A percentile compares a stretch with the other conserved stretches of the same genome.
Conservation (phyloP, 2,329 filamentous ascomycete species). For the Stagonosporopsis chrysanthemi region DNA sequence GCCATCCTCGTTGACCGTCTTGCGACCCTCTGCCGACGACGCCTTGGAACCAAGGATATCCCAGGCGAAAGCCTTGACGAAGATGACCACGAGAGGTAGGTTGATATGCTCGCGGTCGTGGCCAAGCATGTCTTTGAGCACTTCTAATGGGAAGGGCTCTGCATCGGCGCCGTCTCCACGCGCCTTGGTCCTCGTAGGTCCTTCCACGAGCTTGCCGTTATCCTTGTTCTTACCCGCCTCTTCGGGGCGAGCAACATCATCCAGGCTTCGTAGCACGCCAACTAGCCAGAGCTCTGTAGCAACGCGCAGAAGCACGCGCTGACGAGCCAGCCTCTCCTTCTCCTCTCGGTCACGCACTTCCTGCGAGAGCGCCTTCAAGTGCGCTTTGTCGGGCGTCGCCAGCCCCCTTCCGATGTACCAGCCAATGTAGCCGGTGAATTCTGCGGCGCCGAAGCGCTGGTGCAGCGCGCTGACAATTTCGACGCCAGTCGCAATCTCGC, state of each 20-base stretch:
- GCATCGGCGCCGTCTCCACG: constrained; percentile 70
- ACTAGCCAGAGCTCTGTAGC: constrained; percentile 97
- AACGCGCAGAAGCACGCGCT: constrained; percentile 84
- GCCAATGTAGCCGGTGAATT: constrained; percentile 90
- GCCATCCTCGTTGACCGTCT: constrained; percentile 82
- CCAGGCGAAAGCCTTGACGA: constrained; percentile 96
- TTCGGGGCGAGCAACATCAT: constrained; percentile 70
- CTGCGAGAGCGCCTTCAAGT: constrained; percentile 77
- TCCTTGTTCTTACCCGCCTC: constrained; percentile 69
- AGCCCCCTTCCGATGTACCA: constrained; percentile 93
- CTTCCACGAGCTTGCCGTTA: constrained; percentile 60
- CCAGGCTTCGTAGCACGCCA: constrained; percentile 81
- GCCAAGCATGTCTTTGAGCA: constrained; percentile 94
- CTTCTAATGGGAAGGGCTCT: constrained; percentile 94
- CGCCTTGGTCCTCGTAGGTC: constrained; percentile 68
- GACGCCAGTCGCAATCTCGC: constrained; percentile 89
- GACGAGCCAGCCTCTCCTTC: constrained; percentile 86
- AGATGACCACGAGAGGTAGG: constrained; percentile 87
- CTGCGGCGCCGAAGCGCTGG: constrained; percentile 87
- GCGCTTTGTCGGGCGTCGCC: constrained; percentile 85
- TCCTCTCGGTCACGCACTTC: constrained; percentile 94
- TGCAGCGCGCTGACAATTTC: constrained; percentile 96
- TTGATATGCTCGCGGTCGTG: constrained; percentile 94
- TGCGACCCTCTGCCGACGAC: constrained; percentile 77
- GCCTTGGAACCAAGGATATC: constrained; percentile 86